Evolutionary conservation across 2,329 filamentous ascomycete species (phyloP).

Genomic region (Scolecobasidium constrictum): DNA sequence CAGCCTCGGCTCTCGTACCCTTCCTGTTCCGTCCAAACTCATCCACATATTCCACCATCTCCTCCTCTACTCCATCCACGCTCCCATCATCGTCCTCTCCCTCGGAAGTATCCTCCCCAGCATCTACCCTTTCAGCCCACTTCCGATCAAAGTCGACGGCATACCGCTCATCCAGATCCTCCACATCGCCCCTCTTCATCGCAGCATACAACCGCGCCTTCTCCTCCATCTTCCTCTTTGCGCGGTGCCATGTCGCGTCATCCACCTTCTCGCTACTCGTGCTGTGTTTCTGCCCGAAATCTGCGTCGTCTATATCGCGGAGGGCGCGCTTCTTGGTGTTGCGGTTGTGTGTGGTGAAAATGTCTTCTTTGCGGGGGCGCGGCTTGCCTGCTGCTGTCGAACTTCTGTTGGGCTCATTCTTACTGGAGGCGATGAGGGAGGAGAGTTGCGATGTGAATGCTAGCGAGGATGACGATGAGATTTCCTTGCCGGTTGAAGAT

Average conservation of each 20-base stretch:
- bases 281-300: slow-evolving; percentile 49
- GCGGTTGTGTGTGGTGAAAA: slow-evolving; percentile 58
- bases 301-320: slow-evolving; percentile 44
- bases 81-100: slow-evolving; percentile 27
- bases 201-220: slow-evolving; percentile 82
- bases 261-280: slow-evolving; percentile 54
- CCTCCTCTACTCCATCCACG: slow-evolving; percentile 32
- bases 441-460: slow-evolving; percentile 84
- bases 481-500: slow-evolving; percentile 47
- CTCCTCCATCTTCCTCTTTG: slow-evolving; percentile 74
- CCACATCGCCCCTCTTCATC: slow-evolving; percentile 75
- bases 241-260: slow-evolving; percentile 47
- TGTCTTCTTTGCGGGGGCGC: slow-evolving; percentile 51
- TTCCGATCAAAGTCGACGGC: slow-evolving; percentile 93
- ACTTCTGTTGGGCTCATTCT: slow-evolving; percentile 28
- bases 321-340: slow-evolving; percentile 52
- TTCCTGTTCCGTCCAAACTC: slow-evolving; percentile 79
- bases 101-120: slow-evolving; percentile 28
- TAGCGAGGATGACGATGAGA: slow-evolving; percentile 59
- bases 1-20: slow-evolving; percentile 59
- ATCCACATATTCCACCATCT: slow-evolving; percentile 78
- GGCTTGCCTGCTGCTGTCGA: slow-evolving; percentile 34
- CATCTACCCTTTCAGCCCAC: slow-evolving; percentile 63
- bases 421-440: slow-evolving; percentile 55
- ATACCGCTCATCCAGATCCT: slow-evolving; percentile 51